Conservation (phyloP, 2,329 filamentous ascomycete genomes). For the Talaromyces atroroseus region DNA sequence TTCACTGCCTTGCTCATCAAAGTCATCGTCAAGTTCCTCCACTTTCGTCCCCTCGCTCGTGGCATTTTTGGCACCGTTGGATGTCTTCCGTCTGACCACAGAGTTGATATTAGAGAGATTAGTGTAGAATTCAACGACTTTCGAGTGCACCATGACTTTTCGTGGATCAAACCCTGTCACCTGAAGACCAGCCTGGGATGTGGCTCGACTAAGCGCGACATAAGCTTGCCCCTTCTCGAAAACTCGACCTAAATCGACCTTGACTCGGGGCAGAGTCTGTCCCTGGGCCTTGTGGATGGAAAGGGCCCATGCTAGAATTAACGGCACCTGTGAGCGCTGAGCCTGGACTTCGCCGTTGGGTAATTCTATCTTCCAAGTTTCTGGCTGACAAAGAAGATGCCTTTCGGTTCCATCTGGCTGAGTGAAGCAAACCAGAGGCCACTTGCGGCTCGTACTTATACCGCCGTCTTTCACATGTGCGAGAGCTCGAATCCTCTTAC, state of each 20-base stretch:
- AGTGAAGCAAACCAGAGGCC: slow-evolving; percentile 78
- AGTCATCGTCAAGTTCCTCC: slow-evolving; percentile 28
- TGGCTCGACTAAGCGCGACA: slow-evolving; percentile 89
- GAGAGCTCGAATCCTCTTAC: slow-evolving; percentile 53
- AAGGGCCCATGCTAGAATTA: slow-evolving; percentile 93
- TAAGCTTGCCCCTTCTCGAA: slow-evolving; percentile 99
- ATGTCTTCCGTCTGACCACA: slow-evolving; percentile 27
- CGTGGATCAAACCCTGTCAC: slow-evolving; percentile 80
- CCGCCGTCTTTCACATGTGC: slow-evolving; percentile 45
- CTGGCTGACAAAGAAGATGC: slow-evolving; percentile 73
- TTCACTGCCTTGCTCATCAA: slow-evolving; percentile 44
- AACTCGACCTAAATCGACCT: slow-evolving; percentile 83
- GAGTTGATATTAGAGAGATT: slow-evolving; percentile 70
- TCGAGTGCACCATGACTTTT: slow-evolving; percentile 91
- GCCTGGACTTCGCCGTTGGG: slow-evolving; percentile 92
- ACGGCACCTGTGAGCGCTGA: slow-evolving; percentile 71
- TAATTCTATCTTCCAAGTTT: slow-evolving; percentile 96
- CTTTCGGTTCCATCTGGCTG: slow-evolving; percentile 71
- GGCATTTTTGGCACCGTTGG: slow-evolving; percentile 24
- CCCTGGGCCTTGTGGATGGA: slow-evolving; percentile 98
- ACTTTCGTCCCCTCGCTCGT: slow-evolving; percentile 18
- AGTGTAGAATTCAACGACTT: slow-evolving; percentile 78
- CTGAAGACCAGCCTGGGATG: slow-evolving; percentile 77
- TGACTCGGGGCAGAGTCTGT: slow-evolving; percentile 87
- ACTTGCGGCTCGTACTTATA: slow-evolving; percentile 53